Evolutionary conservation across 2,329 filamentous ascomycete genomes (phyloP).

Genomic region (Scortechinia acanthostroma): DNA sequence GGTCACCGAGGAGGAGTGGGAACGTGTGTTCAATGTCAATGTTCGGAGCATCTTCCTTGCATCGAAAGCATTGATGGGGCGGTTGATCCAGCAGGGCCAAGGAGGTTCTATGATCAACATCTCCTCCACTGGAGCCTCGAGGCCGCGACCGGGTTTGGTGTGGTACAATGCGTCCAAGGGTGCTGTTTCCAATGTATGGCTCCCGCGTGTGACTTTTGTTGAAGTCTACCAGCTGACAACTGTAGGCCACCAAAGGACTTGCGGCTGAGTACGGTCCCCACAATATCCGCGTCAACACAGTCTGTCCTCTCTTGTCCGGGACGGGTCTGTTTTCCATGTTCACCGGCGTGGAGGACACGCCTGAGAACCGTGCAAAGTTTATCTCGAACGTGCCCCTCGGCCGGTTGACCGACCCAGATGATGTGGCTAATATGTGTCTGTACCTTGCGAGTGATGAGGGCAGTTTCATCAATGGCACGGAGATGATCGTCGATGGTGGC

Average conservation of each 20-base stretch:
- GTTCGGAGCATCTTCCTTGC: slow-evolving; percentile 29
- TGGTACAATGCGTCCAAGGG: slow-evolving; percentile 35
- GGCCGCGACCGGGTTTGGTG: slow-evolving; percentile 29
- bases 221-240: not conserved
- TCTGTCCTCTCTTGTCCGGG: not conserved
- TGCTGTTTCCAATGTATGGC: slow-evolving; percentile 29
- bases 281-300: slow-evolving; percentile 1
- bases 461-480: slow-evolving; percentile 5
- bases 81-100: slow-evolving; percentile 23
- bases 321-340: slow-evolving; percentile 8
- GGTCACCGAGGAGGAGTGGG: slow-evolving; percentile 31
- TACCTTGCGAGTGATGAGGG: slow-evolving; percentile 7
- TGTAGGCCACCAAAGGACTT: not conserved
- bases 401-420: slow-evolving; percentile 22
- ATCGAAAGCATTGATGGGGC: slow-evolving; percentile 19
- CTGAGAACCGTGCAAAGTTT: slow-evolving; percentile 31
- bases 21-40: slow-evolving; percentile 31
- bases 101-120: slow-evolving; percentile 33
- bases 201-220: not conserved
- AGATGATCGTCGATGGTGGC: slow-evolving; percentile 6
- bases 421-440: slow-evolving; percentile 4
- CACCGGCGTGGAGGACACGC: slow-evolving; percentile 28
- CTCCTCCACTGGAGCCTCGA: slow-evolving; percentile 27
- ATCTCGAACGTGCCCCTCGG: slow-evolving; percentile 31
- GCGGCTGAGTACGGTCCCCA: not conserved